phyloP scores from a whole-genome alignment of 768 basidiomycete genomes.

The Pulveroboletus frians region DNA sequence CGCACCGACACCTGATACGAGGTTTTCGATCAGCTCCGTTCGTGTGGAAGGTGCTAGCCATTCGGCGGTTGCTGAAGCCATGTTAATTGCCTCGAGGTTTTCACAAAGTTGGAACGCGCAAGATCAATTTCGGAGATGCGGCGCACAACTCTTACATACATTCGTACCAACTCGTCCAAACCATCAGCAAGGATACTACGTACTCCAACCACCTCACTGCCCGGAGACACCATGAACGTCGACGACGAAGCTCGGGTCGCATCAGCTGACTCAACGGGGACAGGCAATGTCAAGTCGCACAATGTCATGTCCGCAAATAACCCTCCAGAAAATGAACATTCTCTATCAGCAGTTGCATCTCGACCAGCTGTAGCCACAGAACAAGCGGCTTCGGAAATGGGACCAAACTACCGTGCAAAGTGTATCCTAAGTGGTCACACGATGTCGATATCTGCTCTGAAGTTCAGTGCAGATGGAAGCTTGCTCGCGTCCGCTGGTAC shows the following conservation, averaged over 20 bases:
- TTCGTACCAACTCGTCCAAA: no score
- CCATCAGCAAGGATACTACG: neutral
- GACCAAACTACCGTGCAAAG: constrained; percentile 53
- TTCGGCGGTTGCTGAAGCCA: constrained; percentile 40
- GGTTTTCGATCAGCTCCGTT: constrained; percentile 82
- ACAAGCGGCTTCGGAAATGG: constrained; percentile 6
- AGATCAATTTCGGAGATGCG: neutral
- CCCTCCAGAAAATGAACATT: neutral
- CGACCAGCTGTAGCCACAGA: neutral
- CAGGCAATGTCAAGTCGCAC: constrained; percentile 4
- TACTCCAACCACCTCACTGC: neutral
- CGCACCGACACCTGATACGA: constrained; percentile 87
- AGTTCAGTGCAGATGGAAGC: constrained; percentile 83
- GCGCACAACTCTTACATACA: constrained; percentile 8
- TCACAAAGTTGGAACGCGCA: constrained; percentile 1
- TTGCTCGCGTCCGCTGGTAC: constrained; percentile 81
- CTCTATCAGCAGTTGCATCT: neutral
- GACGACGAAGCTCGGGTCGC: constrained; percentile 4
- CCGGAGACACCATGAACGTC: constrained; percentile 12
- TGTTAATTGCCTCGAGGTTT: constrained; percentile 10
- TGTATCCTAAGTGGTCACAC: constrained; percentile 78
- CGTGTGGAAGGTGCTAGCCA: constrained; percentile 77
- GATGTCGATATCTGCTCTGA: constrained; percentile 75
- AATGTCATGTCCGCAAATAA: constrained; percentile 9
- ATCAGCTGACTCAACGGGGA: neutral